Conservation (phyloP, 2,329 filamentous ascomycete species). For the Talaromyces sp. region DNA sequence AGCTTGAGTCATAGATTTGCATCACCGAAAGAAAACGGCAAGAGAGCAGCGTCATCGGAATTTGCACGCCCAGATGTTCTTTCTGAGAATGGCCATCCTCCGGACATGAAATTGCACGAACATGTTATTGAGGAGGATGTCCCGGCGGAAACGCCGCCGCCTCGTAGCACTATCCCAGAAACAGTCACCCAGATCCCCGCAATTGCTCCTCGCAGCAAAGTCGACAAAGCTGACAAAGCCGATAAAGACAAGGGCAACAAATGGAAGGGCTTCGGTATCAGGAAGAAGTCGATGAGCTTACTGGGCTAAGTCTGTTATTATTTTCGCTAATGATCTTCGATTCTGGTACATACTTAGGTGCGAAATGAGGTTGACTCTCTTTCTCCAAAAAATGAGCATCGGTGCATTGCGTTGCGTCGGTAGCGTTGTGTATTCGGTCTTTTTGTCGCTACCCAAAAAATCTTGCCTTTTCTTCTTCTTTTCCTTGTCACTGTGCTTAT, state of each 20-base stretch:
- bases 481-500: not conserved
- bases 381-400: constrained; percentile 11
- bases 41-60: constrained; percentile 27
- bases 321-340: not conserved
- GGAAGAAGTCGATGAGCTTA: constrained; percentile 45
- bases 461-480: no score
- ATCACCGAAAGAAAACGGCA: constrained; percentile 36
- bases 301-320: constrained; percentile 4
- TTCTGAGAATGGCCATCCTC: constrained; percentile 11
- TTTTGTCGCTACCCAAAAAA: not conserved
- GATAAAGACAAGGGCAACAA: constrained; percentile 22
- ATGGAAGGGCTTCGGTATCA: constrained; percentile 43
- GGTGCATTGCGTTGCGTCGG: constrained; percentile 11
- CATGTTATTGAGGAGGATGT: constrained; percentile 18
- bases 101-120: constrained; percentile 14
- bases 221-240: not conserved
- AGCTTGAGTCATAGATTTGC: constrained; percentile 71
- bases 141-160: not conserved
- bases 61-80: constrained; percentile 12
- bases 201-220: not conserved
- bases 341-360: constrained; percentile 18
- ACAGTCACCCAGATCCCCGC: not conserved
- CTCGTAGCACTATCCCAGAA: not conserved
- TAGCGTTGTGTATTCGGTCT: constrained; percentile 8
- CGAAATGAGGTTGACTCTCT: not conserved